Percentiles rank a stretch among this genome's conserved stretches.
phyloP scores from a whole-genome alignment of 2,329 filamentous ascomycete genomes.

The Plectosphaerella cucumerina region DNA sequence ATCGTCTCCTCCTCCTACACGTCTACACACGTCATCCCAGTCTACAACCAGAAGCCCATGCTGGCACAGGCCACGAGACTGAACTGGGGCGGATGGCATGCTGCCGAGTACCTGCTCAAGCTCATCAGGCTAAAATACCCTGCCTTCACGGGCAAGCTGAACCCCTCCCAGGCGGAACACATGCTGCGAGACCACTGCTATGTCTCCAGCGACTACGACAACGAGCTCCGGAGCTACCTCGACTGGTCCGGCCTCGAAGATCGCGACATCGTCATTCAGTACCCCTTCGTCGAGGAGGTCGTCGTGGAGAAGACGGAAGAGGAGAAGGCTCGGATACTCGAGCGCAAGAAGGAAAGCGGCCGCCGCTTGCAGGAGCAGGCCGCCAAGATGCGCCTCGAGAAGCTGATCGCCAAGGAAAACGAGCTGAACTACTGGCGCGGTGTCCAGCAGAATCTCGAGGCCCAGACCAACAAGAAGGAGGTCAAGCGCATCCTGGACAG shows the following conservation, averaged over 20 bases:
- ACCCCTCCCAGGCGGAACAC: constrained; percentile 79
- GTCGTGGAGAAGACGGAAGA: constrained; percentile 90
- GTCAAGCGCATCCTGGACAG: constrained; percentile 79
- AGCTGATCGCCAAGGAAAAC: constrained; percentile 91
- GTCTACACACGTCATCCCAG: constrained; percentile 91
- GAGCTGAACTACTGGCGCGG: constrained; percentile 92
- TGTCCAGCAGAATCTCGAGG: constrained; percentile 66
- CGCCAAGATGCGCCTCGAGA: constrained; percentile 94
- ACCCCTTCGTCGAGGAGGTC: constrained; percentile 88
- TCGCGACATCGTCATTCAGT: constrained; percentile 83
- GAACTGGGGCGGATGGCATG: constrained; percentile 93
- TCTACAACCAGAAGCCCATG: constrained; percentile 80
- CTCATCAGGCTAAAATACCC: constrained; percentile 90
- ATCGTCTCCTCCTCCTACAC: constrained; percentile 91
- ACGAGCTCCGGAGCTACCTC: constrained; percentile 70
- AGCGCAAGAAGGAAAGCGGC: constrained; percentile 93
- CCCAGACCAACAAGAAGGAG: constrained; percentile 81
- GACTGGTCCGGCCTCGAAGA: constrained; percentile 93
- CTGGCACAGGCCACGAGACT: constrained; percentile 81
- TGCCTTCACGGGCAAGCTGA: constrained; percentile 80
- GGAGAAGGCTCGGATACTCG: constrained; percentile 82
- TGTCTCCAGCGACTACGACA: constrained; percentile 76
- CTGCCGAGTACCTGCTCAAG: constrained; percentile 86
- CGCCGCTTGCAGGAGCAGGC: constrained; percentile 90
- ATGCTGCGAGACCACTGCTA: constrained; percentile 89